Base-by-base conservation (phyloP, 805 yeast genomes). In the Hanseniaspora meyeri region DNA sequence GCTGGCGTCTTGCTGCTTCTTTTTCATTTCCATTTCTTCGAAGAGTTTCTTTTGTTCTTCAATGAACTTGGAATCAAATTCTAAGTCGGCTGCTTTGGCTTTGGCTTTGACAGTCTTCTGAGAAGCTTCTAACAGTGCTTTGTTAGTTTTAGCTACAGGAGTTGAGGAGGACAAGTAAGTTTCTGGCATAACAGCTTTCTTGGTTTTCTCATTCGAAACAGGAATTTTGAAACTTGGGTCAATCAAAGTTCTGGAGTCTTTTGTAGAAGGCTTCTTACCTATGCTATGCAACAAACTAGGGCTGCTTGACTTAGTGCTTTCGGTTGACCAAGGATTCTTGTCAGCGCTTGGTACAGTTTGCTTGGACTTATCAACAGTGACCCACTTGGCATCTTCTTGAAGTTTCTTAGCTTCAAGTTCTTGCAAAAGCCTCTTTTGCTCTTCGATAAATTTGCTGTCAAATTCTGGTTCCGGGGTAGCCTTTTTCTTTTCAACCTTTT, bases 21-120 rank as follows among this genome's bases (percentile, higher is more conserved):
- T 83, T 34, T 68, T 70, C 65, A 82, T 81, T 66, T 86, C 95
- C 57, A 79, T 74, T 55, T 80, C 85, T 59, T 80, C 68, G 68
- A 70, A 67, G 4, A 68, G 46, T 37, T 62, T 64, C 43, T 61
- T 63, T 57, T 68, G 71, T 58, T 68, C 70, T 45, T 65, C 63
- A 43, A 68, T 60, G 54, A 66, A 66, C 38, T 57, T 60, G 37
- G 66, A 60, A 51, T 65, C 49, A 46, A 46, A 46, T 7, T 31
- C 49, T 19, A 17, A 10, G 10, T 46, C 49, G 19, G 38, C 29
- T 16, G 19, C 24, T 19, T 45, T 45, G 11, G 20, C n/a, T 17
- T 43, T 51, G 9, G 43, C 6, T 19, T 43, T 20, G 20, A 20
- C 17, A n/a, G 17, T 9, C 24, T 46, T 53, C 24, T 46, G 38